These are phyloP conservation scores for Penicillium brevicompactum DNA, from an alignment of 2,329 filamentous ascomycete genomes.

Conservation along the genomic window DNA sequence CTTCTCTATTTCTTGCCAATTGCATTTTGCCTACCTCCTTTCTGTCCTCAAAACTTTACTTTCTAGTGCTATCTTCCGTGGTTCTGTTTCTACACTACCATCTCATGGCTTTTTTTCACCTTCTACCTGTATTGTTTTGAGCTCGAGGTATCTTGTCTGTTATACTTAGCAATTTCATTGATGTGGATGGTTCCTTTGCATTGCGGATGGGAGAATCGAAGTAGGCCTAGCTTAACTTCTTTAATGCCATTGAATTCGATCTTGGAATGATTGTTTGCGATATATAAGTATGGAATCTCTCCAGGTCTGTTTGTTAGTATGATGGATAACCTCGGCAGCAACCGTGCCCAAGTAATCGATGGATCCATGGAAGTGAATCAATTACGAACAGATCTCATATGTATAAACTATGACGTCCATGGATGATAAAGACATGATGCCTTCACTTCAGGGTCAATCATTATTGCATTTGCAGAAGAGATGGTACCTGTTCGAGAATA, in stretches of 20 bases:
- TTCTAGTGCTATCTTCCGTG: constrained; percentile 17
- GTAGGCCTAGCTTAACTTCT: background rate
- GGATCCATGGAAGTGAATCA: no score
- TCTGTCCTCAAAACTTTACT: constrained; percentile 7
- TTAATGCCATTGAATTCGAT: background rate
- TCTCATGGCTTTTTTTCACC: constrained; percentile 5
- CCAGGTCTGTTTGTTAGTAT: no score
- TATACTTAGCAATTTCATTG: constrained; percentile 19
- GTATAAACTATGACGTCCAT: no score
- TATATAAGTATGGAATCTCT: no score
- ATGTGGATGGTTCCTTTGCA: constrained; percentile 16
- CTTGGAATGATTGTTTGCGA: background rate
- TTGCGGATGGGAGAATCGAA: constrained; percentile 1
- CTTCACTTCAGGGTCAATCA: no score
- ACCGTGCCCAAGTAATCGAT: no score
- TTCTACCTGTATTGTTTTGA: constrained; percentile 18
- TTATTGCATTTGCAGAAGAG: no score
- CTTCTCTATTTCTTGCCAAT: constrained; percentile 9
- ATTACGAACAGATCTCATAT: no score
- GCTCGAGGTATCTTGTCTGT: constrained; percentile 16
- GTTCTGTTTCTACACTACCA: constrained; percentile 17
- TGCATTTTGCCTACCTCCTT: constrained; percentile 7
- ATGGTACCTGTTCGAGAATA: no score
- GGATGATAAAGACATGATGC: no score
- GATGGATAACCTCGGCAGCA: no score